Evolutionary conservation across 768 basidiomycete genomes (phyloP).

Genomic region (Baorangia bicolor): DNA sequence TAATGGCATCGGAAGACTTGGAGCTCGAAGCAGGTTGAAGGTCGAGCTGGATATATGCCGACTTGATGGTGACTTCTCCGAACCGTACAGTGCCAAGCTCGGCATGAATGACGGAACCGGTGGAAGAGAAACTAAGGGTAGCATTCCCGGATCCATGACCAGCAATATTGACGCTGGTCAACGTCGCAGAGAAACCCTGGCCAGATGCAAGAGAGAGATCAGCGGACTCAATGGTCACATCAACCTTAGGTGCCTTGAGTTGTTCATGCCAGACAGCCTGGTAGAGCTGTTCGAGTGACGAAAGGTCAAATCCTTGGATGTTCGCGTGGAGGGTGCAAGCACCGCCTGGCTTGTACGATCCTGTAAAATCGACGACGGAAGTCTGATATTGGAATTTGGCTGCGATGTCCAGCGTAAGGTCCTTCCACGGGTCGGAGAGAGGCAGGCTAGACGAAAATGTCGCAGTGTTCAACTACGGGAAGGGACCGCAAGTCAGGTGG

Average conservation of each 20-base stretch:
- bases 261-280: not conserved
- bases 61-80: not conserved
- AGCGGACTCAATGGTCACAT: slow-evolving; percentile 5
- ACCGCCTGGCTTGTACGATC: not conserved
- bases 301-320: not conserved
- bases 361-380: not conserved
- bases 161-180: not conserved
- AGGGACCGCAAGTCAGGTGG: not conserved
- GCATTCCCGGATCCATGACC: slow-evolving; percentile 1
- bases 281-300: not conserved
- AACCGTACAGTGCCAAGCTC: not conserved
- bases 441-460: not conserved
- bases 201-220: not conserved
- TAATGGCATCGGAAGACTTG: not conserved
- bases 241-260: not conserved
- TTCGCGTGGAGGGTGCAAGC: not conserved
- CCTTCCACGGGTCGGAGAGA: slow-evolving; percentile 1
- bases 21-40: not conserved
- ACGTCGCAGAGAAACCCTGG: not conserved
- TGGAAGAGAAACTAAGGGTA: not conserved
- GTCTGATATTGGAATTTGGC: not conserved
- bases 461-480: not conserved
- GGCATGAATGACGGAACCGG: slow-evolving; percentile 1
- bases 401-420: not conserved
- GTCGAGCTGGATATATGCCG: slow-evolving; percentile 4